phyloP scores from a whole-genome alignment of 345 rosid genomes.

The Durio zibethinus region DNA sequence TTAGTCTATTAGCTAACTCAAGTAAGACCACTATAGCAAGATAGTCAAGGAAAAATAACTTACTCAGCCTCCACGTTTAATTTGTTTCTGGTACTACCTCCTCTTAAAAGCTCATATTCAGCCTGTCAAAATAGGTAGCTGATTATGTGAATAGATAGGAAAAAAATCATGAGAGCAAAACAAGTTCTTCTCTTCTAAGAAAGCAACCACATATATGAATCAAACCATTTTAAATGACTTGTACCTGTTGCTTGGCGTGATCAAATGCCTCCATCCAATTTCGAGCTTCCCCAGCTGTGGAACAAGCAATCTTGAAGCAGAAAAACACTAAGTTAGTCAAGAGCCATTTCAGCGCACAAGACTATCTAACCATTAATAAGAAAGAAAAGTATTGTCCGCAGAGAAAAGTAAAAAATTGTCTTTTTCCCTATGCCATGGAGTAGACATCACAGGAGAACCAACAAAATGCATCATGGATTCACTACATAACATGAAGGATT shows the following conservation, averaged over 20 bases:
- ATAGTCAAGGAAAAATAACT: constrained; percentile 26
- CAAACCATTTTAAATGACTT: background rate
- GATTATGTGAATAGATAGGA: background rate
- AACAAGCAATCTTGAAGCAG: constrained; percentile 81
- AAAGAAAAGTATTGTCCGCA: background rate
- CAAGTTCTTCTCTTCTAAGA: background rate
- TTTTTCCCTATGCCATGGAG: background rate
- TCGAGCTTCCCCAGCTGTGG: constrained; percentile 77
- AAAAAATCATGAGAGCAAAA: background rate
- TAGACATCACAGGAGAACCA: background rate
- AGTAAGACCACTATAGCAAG: constrained; percentile 8
- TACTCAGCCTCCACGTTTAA: constrained; percentile 84
- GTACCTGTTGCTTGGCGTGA: constrained; percentile 93
- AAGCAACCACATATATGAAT: background rate
- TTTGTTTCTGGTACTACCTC: constrained; percentile 66
- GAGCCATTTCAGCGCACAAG: background rate
- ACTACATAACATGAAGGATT: background rate
- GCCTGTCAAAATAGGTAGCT: constrained; percentile 49
- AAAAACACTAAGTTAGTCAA: constrained; percentile 11
- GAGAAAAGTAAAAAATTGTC: background rate
- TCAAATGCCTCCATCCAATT: constrained; percentile 97
- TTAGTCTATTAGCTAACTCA: background rate
- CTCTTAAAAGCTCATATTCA: constrained; percentile 62
- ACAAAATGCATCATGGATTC: background rate
- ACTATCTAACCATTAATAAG: background rate